Evolutionary conservation across 208 protist genomes (phyloP).

Genomic region (Borovskyia barvae): DNA sequence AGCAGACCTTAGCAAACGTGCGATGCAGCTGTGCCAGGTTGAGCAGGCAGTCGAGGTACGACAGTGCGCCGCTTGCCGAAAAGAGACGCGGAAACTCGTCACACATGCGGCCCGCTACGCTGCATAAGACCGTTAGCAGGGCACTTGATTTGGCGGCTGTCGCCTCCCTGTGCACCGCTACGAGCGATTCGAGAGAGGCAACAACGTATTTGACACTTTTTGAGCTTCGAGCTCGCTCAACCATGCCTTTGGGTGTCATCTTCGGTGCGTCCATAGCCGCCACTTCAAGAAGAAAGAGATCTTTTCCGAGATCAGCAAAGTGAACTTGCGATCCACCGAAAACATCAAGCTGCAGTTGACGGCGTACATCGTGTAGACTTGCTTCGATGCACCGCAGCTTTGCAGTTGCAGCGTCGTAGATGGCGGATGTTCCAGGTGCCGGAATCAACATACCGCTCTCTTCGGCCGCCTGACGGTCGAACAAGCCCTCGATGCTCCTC

Average conservation of each 20-base stretch:
- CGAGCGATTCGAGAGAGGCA: slow-evolving; percentile 28
- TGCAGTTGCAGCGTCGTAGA: slow-evolving; percentile 57
- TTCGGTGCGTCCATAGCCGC: slow-evolving; percentile 41
- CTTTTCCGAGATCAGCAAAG: slow-evolving; percentile 80
- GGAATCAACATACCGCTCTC: slow-evolving; percentile 64
- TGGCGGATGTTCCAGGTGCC: slow-evolving; percentile 39
- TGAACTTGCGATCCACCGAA: slow-evolving; percentile 50
- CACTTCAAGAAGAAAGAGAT: slow-evolving; percentile 86
- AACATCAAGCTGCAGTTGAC: slow-evolving; percentile 35
- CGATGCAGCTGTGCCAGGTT: slow-evolving; percentile 45
- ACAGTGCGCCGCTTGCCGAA: slow-evolving; percentile 50
- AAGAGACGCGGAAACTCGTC: slow-evolving; percentile 62
- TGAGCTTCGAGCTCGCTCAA: slow-evolving; percentile 61
- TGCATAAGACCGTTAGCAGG: slow-evolving; percentile 62
- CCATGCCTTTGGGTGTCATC: slow-evolving; percentile 45
- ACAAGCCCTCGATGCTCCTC: slow-evolving; percentile 45
- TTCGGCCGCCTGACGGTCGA: slow-evolving; percentile 56
- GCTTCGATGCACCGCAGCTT: slow-evolving; percentile 39
- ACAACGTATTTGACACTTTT: slow-evolving; percentile 80
- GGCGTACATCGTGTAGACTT: slow-evolving; percentile 50
- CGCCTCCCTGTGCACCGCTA: slow-evolving; percentile 63
- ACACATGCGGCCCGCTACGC: slow-evolving; percentile 65
- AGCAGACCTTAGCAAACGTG: slow-evolving; percentile 24
- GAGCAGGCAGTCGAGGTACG: slow-evolving; percentile 84
- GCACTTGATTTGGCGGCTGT: slow-evolving; percentile 51